Percentiles rank a stretch among this genome's conserved stretches.
Conservation (phyloP, 2,329 filamentous ascomycete genomes). For the Phaeomoniella chlamydospora region DNA sequence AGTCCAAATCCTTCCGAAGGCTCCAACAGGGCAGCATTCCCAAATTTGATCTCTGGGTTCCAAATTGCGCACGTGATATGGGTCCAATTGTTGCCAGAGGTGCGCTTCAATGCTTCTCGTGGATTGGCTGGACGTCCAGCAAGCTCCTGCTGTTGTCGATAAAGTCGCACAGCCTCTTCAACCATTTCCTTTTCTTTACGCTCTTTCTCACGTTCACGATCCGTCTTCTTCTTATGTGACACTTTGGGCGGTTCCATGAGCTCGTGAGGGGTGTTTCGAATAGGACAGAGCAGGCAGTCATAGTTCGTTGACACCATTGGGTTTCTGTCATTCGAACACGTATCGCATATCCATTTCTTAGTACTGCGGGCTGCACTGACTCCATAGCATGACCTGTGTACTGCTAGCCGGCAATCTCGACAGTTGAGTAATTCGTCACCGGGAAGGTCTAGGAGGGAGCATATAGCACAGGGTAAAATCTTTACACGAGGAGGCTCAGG, state of each 20-base stretch:
- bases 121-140: constrained; percentile 71
- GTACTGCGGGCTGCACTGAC: constrained; percentile 53
- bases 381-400: constrained; percentile 90
- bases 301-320: constrained; percentile 89
- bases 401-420: constrained; percentile 75
- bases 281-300: constrained; percentile 81
- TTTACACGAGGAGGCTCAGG: constrained; percentile 70
- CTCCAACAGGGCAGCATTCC: constrained; percentile 65
- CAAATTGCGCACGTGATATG: constrained; percentile 88
- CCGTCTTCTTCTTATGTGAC: constrained; percentile 75
- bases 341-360: constrained; percentile 87
- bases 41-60: constrained; percentile 87
- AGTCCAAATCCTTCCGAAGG: constrained; percentile 82
- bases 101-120: constrained; percentile 82
- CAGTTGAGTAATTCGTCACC: constrained; percentile 65
- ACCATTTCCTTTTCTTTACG: constrained; percentile 72
- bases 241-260: constrained; percentile 70
- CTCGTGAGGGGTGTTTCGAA: constrained; percentile 67
- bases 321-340: constrained; percentile 86
- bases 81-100: constrained; percentile 95
- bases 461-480: constrained; percentile 72
- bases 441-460: constrained; percentile 55
- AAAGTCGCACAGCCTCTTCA: constrained; percentile 64
- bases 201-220: constrained; percentile 83
- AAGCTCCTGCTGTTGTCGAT: constrained; percentile 69